These are phyloP conservation scores for Mycosphaerelloides madeirae DNA, from an alignment of 2,329 filamentous ascomycete genomes.

Conservation along the genomic window DNA sequence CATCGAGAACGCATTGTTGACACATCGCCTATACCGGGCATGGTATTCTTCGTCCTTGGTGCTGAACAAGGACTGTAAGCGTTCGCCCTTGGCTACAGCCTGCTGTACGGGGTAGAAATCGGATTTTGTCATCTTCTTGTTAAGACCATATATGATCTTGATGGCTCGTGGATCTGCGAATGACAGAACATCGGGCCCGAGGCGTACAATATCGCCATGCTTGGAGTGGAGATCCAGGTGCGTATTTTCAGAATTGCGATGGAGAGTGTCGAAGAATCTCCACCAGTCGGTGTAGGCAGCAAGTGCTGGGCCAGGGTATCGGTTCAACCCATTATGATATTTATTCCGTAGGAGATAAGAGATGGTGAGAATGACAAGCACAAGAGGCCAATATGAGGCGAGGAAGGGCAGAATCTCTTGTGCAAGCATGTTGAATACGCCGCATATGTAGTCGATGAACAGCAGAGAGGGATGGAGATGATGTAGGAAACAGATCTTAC, in stretches of 20 bases:
- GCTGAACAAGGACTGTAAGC: slow-evolving; percentile 69
- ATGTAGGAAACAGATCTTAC: background rate
- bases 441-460: too few relatives aligned
- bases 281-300: slow-evolving; percentile 69
- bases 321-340: slow-evolving; percentile 56
- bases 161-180: slow-evolving; percentile 70
- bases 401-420: slow-evolving; percentile 25
- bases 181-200: slow-evolving; percentile 69
- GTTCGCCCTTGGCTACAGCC: slow-evolving; percentile 62
- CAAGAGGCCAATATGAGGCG: slow-evolving; percentile 39
- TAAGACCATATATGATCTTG: slow-evolving; percentile 73
- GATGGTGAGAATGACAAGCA: slow-evolving; percentile 29
- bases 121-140: slow-evolving; percentile 77
- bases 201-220: slow-evolving; percentile 67
- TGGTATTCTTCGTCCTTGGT: slow-evolving; percentile 72
- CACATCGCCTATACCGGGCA: slow-evolving; percentile 66
- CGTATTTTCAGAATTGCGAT: slow-evolving; percentile 61
- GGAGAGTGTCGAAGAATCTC: slow-evolving; percentile 66
- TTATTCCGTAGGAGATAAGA: slow-evolving; percentile 42
- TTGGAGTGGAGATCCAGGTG: slow-evolving; percentile 64
- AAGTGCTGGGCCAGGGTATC: slow-evolving; percentile 66
- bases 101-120: slow-evolving; percentile 79
- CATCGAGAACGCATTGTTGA: slow-evolving; percentile 76
- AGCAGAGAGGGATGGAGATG: too few relatives aligned
- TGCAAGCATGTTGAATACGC: slow-evolving; percentile 29